Evolutionary conservation across 2,329 filamentous ascomycete species (phyloP), one percentile per base, ranked within the genome.

Genomic region (Juglanconis sp.): DNA sequence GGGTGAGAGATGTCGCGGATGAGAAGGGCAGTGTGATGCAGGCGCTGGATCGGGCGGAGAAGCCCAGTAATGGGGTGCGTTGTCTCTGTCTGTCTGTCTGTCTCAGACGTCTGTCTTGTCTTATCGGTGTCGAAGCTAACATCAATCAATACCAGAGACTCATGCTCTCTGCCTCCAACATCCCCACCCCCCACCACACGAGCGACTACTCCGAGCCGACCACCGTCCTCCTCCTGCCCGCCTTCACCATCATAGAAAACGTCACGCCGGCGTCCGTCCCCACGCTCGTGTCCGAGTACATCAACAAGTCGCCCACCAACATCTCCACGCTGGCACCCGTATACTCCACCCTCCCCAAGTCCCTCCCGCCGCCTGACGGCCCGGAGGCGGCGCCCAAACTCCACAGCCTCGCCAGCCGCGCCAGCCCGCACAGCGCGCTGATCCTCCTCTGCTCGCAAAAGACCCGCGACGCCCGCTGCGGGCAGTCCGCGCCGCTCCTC

Each of bases 361-460:
- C 73, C 8, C 68, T 76, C 10, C 66, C 65, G 0, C 64, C 69
- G 13, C 63, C 59, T 42, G 55, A 62, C 2, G 62, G 70, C 0
- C 68, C 69, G 35, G 68, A 69, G 44, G 65, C 69, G 0, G 67
- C 76, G 2, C 68, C 72, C 3, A 66, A 68, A 31, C 63, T 68
- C 30, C 68, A 69, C 7, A 68, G 70, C 35, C 69, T 80, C 36
- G 70, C 69, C 1, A 74, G 87, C 24, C 84, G 86, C 5, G 81
- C 89, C 4, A 93, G 87, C 66, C 92, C 92, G 3, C 94, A 98
- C 79, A 83, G 85, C 63, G 92, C 89, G 65, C 83, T 98, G 32
- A 92, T 99, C 70, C 85, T 99, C 54, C 87, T 99, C 70, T 99
- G 95, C 80, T 96, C 91, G 50, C 95, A 98, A 72, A 87, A 86